phyloP scores from a whole-genome alignment of 257 asterid species.

The Marsdenia floribunda region DNA sequence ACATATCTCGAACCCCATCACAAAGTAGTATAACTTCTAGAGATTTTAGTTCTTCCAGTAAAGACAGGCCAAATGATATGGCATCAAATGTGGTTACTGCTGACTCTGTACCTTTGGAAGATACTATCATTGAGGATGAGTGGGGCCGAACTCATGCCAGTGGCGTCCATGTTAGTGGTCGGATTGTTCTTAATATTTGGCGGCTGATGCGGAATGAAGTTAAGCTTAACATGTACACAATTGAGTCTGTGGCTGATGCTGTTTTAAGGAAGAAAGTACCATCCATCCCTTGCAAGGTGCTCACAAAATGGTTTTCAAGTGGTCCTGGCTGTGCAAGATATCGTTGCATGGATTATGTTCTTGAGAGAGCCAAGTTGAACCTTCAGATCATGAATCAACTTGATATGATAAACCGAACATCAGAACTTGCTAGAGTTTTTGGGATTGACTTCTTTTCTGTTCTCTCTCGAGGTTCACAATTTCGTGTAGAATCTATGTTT shows the following conservation, averaged over 20 bases:
- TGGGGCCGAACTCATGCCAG: conserved; percentile 99
- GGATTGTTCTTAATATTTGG: conserved; percentile 93
- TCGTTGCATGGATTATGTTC: conserved; percentile 62
- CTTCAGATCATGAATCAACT: conserved; percentile 79
- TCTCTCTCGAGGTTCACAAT: conserved; percentile 92
- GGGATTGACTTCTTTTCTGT: conserved; percentile 97
- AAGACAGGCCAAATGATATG: conserved; percentile 34
- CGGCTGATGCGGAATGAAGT: conserved; percentile 91
- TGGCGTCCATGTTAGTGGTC: conserved; percentile 93
- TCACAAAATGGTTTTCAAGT: conserved; percentile 80
- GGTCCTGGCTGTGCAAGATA: conserved; percentile 80
- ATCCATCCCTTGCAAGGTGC: conserved; percentile 56
- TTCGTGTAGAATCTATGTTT: conserved; percentile 96
- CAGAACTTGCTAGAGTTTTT: conserved; percentile 97
- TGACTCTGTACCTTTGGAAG: conserved; percentile 43
- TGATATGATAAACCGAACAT: conserved; percentile 88
- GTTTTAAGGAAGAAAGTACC: conserved; percentile 86
- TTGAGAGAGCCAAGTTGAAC: conserved; percentile 74
- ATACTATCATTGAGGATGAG: conserved; percentile 76
- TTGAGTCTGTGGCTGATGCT: conserved; percentile 83
- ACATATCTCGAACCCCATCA: conserved; percentile 72
- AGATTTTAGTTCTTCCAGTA: conserved; percentile 32
- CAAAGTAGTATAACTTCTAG: conserved; percentile 33
- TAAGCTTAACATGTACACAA: conserved; percentile 73
- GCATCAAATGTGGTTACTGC: conserved; percentile 34